Conservation (phyloP, 2,329 filamentous ascomycete species). For the Penicillium brasilianum region DNA sequence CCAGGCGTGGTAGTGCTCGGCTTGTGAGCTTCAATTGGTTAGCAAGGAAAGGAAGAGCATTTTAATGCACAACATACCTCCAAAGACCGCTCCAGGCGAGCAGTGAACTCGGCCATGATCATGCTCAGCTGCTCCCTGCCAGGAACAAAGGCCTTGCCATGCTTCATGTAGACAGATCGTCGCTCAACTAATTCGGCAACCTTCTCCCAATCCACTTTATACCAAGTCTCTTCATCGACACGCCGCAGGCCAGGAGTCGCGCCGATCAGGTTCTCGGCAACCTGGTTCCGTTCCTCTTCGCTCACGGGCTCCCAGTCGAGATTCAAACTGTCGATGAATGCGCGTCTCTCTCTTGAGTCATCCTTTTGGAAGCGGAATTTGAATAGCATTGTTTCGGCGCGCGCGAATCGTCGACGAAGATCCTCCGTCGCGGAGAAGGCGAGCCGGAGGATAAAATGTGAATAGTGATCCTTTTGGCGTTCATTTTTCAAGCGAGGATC, state of each 20-base stretch:
- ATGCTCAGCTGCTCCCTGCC: constrained; percentile 84
- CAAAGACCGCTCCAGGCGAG: constrained; percentile 77
- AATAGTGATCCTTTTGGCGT: constrained; percentile 94
- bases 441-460: constrained; percentile 92
- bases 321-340: constrained; percentile 76
- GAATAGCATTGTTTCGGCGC: constrained; percentile 89
- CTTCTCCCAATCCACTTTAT: constrained; percentile 94
- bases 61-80: constrained; percentile 63
- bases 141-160: constrained; percentile 89
- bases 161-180: constrained; percentile 74
- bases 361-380: constrained; percentile 80
- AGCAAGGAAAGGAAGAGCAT: constrained; percentile 21
- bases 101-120: constrained; percentile 84
- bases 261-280: constrained; percentile 66
- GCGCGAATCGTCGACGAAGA: constrained; percentile 79
- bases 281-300: constrained; percentile 76
- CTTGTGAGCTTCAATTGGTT: constrained; percentile 70
- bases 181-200: constrained; percentile 89
- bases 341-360: constrained; percentile 70
- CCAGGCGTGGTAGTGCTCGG: constrained; percentile 86
- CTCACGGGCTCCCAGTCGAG: constrained; percentile 84
- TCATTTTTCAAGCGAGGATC: constrained; percentile 66
- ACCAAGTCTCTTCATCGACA: constrained; percentile 82
- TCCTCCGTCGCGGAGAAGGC: constrained; percentile 94
- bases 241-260: constrained; percentile 56